Evolutionary conservation across 768 basidiomycete genomes (phyloP), one percentile per base, ranked within the genome.

Genomic region (Royoungia palumana): DNA sequence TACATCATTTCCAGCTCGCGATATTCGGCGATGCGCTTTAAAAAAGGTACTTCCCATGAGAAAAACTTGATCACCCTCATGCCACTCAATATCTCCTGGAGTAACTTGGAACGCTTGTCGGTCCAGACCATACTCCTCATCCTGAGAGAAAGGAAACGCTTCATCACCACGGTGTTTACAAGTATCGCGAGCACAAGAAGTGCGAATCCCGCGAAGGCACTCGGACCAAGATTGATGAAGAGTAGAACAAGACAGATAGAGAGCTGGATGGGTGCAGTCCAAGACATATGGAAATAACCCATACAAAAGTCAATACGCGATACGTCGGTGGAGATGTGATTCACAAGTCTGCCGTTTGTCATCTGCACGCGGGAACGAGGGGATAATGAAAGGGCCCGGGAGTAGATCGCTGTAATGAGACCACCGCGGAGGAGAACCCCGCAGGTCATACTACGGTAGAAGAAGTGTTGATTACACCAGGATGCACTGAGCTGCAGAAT

Each of bases 41-140:
- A 74, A 66, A 91, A 94, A 0, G 94, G 89, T 2, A 67, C 59
- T 59, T 93, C 90, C 90, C 90, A 94, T 7, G 87, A 83, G 66
- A 94, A 94, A 65, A 86, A 85, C 67, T 96, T 96, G 76, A 96
- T 88, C 53, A 95, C 79, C 55, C 90, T 86, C 81, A 96, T 94
- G 1, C 89, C 89, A 14, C 85, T 83, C 0, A 96, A 70, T 2
- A 98, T 75, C 64, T 98, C 94, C 64, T 94, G 93, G 11, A 96
- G 76, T 5, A 94, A 70, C 61, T 91, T 93, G 13, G 88, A 87
- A 10, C 94, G 81, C 62, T 87, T 89, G 62, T 98, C 94, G 7
- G 87, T 96, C 87, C 87, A 95, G 1, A 68, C 65, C 89, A 94
- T 94, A 44, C 82, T 80, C 62, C 84, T 87, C 50, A 74, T 72